Evolutionary conservation across 768 basidiomycete species (phyloP).

Genomic region (Tylopilus sp.): DNA sequence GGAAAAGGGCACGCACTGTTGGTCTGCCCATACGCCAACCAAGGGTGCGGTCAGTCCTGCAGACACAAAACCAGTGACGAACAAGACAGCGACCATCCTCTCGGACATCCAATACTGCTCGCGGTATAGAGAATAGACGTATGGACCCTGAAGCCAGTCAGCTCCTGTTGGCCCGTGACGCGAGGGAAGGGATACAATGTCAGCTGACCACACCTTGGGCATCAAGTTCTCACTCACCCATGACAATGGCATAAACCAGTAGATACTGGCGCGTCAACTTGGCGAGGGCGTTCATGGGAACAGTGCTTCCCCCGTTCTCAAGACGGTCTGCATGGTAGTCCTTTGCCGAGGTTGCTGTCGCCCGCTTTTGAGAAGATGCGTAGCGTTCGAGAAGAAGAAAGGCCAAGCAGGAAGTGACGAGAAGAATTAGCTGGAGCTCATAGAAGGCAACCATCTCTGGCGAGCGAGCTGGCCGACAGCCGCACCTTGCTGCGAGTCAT

Average conservation of each 20-base stretch:
- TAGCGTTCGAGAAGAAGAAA: slow-evolving; percentile 35
- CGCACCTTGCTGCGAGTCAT: not conserved
- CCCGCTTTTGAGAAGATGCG: slow-evolving; percentile 25
- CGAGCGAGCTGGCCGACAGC: not conserved
- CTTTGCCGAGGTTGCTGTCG: slow-evolving; percentile 15
- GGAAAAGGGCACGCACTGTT: slow-evolving; percentile 38
- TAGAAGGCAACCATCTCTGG: slow-evolving; percentile 35
- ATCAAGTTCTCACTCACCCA: slow-evolving; percentile 46
- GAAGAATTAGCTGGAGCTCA: slow-evolving; percentile 37
- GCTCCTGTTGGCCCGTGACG: slow-evolving; percentile 42
- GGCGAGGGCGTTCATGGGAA: slow-evolving; percentile 26
- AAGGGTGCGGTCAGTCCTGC: slow-evolving; percentile 68
- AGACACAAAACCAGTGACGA: slow-evolving; percentile 74
- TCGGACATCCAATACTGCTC: slow-evolving; percentile 66
- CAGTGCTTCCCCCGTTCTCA: slow-evolving; percentile 29
- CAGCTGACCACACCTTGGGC: not conserved
- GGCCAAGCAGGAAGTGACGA: slow-evolving; percentile 33
- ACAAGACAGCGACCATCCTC: slow-evolving; percentile 62
- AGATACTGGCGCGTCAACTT: slow-evolving; percentile 51
- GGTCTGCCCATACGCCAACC: slow-evolving; percentile 76
- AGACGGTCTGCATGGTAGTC: slow-evolving; percentile 26
- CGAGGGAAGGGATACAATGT: not conserved
- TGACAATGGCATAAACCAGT: slow-evolving; percentile 66
- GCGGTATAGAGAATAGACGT: slow-evolving; percentile 70
- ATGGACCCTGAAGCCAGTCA: slow-evolving; percentile 80